Conservation (phyloP, 2,329 filamentous ascomycete species). For the Claviceps maximensis region DNA sequence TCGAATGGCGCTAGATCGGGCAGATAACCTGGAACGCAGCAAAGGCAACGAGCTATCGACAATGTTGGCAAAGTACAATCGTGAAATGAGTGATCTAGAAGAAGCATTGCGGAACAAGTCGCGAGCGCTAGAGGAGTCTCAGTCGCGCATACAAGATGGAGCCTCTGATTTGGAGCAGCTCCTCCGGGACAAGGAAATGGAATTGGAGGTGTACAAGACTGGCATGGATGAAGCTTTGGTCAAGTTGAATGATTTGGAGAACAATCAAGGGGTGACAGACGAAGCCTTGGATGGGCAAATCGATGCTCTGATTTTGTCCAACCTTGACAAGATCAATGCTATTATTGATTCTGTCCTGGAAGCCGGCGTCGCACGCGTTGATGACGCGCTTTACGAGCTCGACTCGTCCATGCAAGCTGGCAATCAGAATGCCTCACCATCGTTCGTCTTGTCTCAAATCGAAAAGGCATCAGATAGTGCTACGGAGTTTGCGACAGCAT, state of each 20-base stretch:
- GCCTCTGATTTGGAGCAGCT: conserved; percentile 75
- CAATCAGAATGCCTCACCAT: conserved; percentile 92
- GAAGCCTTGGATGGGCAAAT: conserved; percentile 78
- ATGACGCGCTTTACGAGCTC: conserved; percentile 92
- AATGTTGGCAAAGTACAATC: conserved; percentile 90
- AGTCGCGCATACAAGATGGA: conserved; percentile 64
- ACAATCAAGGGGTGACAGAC: conserved; percentile 63
- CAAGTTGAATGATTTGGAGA: conserved; percentile 78
- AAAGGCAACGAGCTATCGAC: conserved; percentile 93
- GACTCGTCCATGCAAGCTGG: conserved; percentile 97
- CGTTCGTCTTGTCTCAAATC: conserved; percentile 90
- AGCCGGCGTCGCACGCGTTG: conserved; percentile 81
- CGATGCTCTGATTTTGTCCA: conserved; percentile 74
- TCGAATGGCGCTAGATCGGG: conserved; percentile 78
- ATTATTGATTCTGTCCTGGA: conserved; percentile 96
- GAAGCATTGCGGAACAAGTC: conserved; percentile 84
- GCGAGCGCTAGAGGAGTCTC: conserved; percentile 70
- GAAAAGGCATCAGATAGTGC: conserved; percentile 91
- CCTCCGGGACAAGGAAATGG: conserved; percentile 89
- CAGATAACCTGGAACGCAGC: conserved; percentile 80
- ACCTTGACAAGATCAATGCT: conserved; percentile 86
- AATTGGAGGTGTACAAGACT: conserved; percentile 94
- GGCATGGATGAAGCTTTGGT: conserved; percentile 94
- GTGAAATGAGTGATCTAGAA: conserved; percentile 93
- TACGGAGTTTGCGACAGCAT: conserved; percentile 94